Conservation (phyloP, 202 grass and related monocot species). For the Elaeis oleifera region DNA sequence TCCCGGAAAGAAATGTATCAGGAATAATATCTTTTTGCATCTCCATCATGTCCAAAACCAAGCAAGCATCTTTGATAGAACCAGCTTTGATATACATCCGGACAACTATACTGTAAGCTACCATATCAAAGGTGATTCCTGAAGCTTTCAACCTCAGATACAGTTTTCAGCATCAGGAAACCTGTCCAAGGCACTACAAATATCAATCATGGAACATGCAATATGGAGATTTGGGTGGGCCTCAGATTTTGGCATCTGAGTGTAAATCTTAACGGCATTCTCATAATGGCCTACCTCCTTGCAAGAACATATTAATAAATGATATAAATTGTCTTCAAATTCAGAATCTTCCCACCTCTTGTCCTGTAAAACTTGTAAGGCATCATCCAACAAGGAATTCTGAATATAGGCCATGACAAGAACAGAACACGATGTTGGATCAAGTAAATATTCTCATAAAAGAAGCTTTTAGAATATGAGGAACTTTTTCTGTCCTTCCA, state of each 20-base stretch:
- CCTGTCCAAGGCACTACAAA: slow-evolving; percentile 58
- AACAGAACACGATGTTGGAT: slow-evolving; percentile 84
- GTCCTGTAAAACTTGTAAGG: slow-evolving; percentile 61
- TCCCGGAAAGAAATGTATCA: slow-evolving; percentile 84
- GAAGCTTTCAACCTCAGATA: slow-evolving; percentile 56
- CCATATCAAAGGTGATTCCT: slow-evolving; percentile 51
- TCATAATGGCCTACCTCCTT: slow-evolving; percentile 55
- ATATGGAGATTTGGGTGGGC: slow-evolving; percentile 58
- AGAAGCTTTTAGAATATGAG: slow-evolving; percentile 55
- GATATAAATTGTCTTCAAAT: slow-evolving; percentile 86
- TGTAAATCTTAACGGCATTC: slow-evolving; percentile 59
- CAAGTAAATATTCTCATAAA: slow-evolving; percentile 60
- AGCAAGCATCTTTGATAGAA: slow-evolving; percentile 50
- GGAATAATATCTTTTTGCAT: slow-evolving; percentile 75
- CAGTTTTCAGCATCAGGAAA: slow-evolving; percentile 60
- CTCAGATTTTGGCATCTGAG: slow-evolving; percentile 44
- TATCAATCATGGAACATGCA: slow-evolving; percentile 78
- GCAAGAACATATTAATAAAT: slow-evolving; percentile 85
- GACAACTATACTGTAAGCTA: slow-evolving; percentile 74
- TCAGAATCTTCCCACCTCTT: slow-evolving; percentile 78
- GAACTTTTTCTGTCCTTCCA: slow-evolving; percentile 48
- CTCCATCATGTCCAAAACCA: slow-evolving; percentile 70
- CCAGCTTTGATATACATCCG: slow-evolving; percentile 83
- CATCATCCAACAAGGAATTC: slow-evolving; percentile 65
- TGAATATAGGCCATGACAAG: slow-evolving; percentile 61